Evolutionary conservation across 352 stramenopile genomes (phyloP).

Genomic region (Thraustochytrium sp.): DNA sequence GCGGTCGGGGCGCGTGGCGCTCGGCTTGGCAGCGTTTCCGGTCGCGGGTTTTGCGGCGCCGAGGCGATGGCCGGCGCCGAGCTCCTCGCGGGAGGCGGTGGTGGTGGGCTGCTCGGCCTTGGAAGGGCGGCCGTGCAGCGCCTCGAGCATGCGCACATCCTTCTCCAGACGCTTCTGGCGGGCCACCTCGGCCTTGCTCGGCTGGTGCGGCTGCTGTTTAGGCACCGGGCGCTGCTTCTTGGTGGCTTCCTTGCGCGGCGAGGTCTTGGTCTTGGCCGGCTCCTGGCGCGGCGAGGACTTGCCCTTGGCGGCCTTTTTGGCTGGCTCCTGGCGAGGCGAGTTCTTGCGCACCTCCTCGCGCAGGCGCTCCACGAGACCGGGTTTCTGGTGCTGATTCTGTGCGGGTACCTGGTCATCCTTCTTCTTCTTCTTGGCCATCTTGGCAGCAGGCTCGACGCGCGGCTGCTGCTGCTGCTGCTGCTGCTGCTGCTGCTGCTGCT

Average conservation of each 20-base stretch:
- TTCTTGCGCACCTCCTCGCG: slow-evolving; percentile 36
- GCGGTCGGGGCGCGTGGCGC: not conserved
- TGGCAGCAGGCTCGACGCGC: not conserved
- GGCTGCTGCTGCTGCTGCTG: too few species aligned
- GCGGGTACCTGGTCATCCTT: not conserved
- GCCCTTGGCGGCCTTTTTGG: not conserved
- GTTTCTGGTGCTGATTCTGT: not conserved
- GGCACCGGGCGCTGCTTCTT: not conserved
- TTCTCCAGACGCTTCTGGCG: slow-evolving; percentile 21
- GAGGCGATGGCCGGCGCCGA: not conserved
- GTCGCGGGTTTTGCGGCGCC: not conserved
- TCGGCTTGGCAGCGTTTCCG: not conserved
- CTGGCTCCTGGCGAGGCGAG: not conserved
- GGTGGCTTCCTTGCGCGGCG: not conserved
- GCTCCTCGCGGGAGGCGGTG: slow-evolving; percentile 13
- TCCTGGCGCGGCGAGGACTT: not conserved
- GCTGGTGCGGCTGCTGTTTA: not conserved
- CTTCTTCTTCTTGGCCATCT: not conserved
- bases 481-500: not conserved
- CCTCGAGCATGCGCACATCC: slow-evolving; percentile 30
- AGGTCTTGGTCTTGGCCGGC: not conserved
- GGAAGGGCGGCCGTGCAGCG: slow-evolving; percentile 8
- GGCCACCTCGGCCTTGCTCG: not conserved
- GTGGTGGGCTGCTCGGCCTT: not conserved
- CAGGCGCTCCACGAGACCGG: slow-evolving; percentile 10